Percentiles rank a stretch among this genome's conserved stretches.
Evolutionary conservation across 495 filamentous ascomycete genomes (phyloP).

Genomic region (Chlorociboria aeruginascens): DNA sequence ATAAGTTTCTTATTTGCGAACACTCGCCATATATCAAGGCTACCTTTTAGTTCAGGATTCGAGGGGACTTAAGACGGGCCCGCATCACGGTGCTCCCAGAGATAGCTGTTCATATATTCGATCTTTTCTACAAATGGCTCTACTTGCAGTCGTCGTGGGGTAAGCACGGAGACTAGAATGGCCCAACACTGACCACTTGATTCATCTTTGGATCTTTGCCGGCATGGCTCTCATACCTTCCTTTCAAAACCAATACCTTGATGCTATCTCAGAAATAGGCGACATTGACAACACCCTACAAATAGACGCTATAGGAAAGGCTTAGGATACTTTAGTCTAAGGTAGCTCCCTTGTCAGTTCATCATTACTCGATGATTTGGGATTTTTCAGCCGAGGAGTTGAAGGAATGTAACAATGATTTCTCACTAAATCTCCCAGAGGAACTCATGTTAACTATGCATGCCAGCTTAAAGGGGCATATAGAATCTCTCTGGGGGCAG

Average conservation of each 20-base stretch:
- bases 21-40: background rate
- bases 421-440: background rate
- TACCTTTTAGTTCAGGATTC: conserved; percentile 1
- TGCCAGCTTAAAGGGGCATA: too few species aligned
- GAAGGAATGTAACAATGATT: background rate
- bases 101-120: background rate
- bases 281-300: background rate
- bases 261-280: background rate
- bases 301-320: background rate
- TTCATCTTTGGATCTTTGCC: conserved; percentile 2
- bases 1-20: background rate
- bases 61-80: conserved; percentile 1
- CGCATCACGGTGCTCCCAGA: conserved; percentile 1
- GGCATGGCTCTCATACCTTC: background rate
- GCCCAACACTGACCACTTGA: background rate
- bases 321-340: background rate
- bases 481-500: too few species aligned
- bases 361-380: background rate
- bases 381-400: background rate
- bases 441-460: background rate
- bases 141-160: background rate
- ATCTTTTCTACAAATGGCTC: conserved; percentile 1
- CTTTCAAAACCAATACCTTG: background rate
- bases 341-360: background rate
- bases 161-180: background rate